These are phyloP conservation scores for Aspergillus sp. DNA, from an alignment of 2,329 filamentous ascomycete genomes.

Conservation along the genomic window DNA sequence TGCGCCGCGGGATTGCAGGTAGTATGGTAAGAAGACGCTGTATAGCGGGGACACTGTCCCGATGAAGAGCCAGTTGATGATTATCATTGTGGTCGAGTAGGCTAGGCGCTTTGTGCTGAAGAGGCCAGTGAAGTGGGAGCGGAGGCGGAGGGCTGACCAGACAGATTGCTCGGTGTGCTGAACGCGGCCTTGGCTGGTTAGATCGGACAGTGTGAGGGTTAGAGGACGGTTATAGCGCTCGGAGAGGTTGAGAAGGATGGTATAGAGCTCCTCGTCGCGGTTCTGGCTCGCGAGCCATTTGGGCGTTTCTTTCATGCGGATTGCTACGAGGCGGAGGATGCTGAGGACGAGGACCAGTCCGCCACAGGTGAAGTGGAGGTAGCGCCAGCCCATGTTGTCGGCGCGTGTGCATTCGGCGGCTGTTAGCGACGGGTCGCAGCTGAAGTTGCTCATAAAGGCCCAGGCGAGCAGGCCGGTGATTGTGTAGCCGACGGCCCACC, in stretches of 20 bases:
- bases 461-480: slow-evolving; percentile 60
- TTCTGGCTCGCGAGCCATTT: slow-evolving; percentile 79
- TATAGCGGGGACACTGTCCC: slow-evolving; percentile 88
- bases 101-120: slow-evolving; percentile 2
- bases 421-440: slow-evolving; percentile 43
- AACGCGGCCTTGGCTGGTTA: slow-evolving; percentile 9
- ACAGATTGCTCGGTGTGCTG: slow-evolving; percentile 16
- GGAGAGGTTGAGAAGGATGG: slow-evolving; percentile 56
- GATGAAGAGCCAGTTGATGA: slow-evolving; percentile 82
- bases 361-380: slow-evolving; percentile 71
- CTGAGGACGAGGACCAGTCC: slow-evolving; percentile 75
- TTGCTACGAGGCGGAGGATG: slow-evolving; percentile 73
- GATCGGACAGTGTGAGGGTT: background rate
- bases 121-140: slow-evolving; percentile 38
- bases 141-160: slow-evolving; percentile 3
- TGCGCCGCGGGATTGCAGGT: slow-evolving; percentile 61
- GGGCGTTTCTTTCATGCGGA: slow-evolving; percentile 81
- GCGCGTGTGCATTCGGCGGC: slow-evolving; percentile 45
- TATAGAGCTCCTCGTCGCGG: slow-evolving; percentile 75
- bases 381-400: slow-evolving; percentile 72
- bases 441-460: slow-evolving; percentile 73
- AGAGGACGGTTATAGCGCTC: slow-evolving; percentile 10
- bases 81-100: slow-evolving; percentile 56
- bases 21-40: slow-evolving; percentile 86
- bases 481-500: slow-evolving; percentile 73